Percentiles rank a stretch among this genome's conserved stretches.
Evolutionary conservation across 805 yeast genomes (phyloP).

Genomic region (Schwanniomyces vanrijiae): DNA sequence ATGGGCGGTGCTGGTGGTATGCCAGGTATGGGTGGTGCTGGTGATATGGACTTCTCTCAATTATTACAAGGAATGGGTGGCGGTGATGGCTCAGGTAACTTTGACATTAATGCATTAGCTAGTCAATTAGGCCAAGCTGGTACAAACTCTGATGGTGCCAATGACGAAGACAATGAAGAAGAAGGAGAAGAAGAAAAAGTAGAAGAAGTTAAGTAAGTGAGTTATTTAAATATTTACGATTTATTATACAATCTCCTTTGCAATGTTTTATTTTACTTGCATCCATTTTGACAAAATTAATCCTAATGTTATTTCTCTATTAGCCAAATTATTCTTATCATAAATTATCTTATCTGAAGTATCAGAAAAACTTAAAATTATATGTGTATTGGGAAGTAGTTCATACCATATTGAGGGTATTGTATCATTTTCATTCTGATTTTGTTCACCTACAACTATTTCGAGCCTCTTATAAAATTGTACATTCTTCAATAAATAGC

Average conservation of each 20-base stretch:
- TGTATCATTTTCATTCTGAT: not conserved
- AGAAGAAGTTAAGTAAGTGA: constrained; percentile 12
- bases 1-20: constrained; percentile 16
- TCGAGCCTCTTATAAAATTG: constrained; percentile 2
- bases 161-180: constrained; percentile 22
- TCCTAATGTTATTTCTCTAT: constrained; percentile 5
- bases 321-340: not conserved
- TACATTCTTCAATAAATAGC: constrained; percentile 8
- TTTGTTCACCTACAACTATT: constrained; percentile 5
- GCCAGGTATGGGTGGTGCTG: constrained; percentile 24
- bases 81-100: constrained; percentile 28
- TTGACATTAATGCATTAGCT: constrained; percentile 39
- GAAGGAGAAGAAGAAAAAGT: constrained; percentile 22
- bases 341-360: not conserved
- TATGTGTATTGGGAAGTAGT: constrained; percentile 3
- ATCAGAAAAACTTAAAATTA: not conserved
- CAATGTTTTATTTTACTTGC: not conserved
- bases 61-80: constrained; percentile 40
- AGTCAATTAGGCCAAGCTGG: constrained; percentile 45
- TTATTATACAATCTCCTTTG: not conserved
- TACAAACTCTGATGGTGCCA: constrained; percentile 14
- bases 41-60: constrained; percentile 23
- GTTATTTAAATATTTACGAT: not conserved
- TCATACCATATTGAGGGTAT: constrained; percentile 2
- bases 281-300: constrained; percentile 14